Percentiles rank a stretch among this genome's conserved stretches.
Conservation (phyloP, 805 yeast genomes). For the Candida ipomoeae region DNA sequence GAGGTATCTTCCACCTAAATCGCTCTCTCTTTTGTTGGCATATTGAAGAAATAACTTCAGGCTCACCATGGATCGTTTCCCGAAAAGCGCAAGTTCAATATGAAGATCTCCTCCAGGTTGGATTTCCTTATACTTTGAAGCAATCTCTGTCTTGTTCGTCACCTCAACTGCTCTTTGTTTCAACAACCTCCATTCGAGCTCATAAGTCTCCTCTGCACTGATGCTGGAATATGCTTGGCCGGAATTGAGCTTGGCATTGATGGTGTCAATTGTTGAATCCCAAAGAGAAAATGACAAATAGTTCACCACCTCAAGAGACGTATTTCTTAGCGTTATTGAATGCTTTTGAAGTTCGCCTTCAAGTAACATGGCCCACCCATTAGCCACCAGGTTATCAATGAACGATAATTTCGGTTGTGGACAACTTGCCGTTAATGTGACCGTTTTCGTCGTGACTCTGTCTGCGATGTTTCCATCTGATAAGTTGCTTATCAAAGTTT, state of each 20-base stretch:
- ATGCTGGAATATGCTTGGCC: conserved; percentile 2
- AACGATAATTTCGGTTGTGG: conserved; percentile 61
- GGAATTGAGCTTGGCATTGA: conserved; percentile 51
- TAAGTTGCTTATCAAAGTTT: conserved; percentile 24
- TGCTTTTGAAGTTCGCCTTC: conserved; percentile 68
- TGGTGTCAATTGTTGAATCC: conserved; percentile 69
- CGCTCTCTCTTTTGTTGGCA: conserved; percentile 30
- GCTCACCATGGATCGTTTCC: conserved; percentile 69
- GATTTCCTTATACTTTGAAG: conserved; percentile 35
- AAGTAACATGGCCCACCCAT: conserved; percentile 67
- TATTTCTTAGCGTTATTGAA: conserved; percentile 51
- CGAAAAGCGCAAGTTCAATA: conserved; percentile 56
- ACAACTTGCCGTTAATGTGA: conserved; percentile 33
- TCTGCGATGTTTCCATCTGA: conserved; percentile 16
- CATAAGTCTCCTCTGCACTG: conserved; percentile 64
- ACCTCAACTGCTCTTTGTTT: conserved; percentile 56
- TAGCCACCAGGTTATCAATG: conserved; percentile 48
- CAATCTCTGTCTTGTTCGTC: conserved; percentile 41
- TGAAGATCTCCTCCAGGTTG: conserved; percentile 37
- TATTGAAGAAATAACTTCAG: conserved; percentile 66
- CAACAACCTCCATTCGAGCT: conserved; percentile 64
- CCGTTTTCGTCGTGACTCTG: conserved; percentile 17
- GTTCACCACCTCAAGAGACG: conserved; percentile 53
- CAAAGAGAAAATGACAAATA: conserved; percentile 57
- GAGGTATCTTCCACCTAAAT: conserved; percentile 26